Evolutionary conservation across 345 rosid species (phyloP).

Genomic region (Raphanus raphanistrum): DNA sequence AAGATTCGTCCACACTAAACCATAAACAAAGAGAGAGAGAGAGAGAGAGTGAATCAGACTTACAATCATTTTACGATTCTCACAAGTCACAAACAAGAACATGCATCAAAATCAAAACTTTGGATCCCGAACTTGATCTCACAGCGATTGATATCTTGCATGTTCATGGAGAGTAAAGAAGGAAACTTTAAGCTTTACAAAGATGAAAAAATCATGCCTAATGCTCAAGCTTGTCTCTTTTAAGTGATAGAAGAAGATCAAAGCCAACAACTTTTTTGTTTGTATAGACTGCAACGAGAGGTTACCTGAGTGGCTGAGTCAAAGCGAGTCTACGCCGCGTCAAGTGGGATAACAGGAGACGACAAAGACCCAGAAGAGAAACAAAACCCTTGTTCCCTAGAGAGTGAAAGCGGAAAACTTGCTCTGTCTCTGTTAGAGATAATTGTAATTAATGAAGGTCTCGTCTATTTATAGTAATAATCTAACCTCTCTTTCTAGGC

Average conservation of each 20-base stretch:
- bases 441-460: background rate
- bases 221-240: background rate
- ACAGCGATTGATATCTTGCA: background rate
- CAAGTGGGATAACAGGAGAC: background rate
- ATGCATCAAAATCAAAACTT: background rate
- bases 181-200: background rate
- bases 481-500: background rate
- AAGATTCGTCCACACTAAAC: background rate
- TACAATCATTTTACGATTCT: no score
- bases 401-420: constrained; percentile 5
- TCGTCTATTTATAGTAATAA: background rate
- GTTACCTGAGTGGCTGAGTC: constrained; percentile 3
- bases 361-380: background rate
- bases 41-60: no score
- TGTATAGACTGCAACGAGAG: background rate
- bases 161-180: background rate
- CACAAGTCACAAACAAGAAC: background rate
- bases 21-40: background rate
- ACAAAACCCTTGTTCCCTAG: constrained; percentile 15
- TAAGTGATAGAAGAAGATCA: background rate
- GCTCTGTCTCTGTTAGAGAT: background rate
- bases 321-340: background rate
- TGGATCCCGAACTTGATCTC: background rate
- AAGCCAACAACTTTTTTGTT: background rate
- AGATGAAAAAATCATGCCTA: background rate